phyloP scores from a whole-genome alignment of 2,329 filamentous ascomycete species.

The Gyromitra esculenta region DNA sequence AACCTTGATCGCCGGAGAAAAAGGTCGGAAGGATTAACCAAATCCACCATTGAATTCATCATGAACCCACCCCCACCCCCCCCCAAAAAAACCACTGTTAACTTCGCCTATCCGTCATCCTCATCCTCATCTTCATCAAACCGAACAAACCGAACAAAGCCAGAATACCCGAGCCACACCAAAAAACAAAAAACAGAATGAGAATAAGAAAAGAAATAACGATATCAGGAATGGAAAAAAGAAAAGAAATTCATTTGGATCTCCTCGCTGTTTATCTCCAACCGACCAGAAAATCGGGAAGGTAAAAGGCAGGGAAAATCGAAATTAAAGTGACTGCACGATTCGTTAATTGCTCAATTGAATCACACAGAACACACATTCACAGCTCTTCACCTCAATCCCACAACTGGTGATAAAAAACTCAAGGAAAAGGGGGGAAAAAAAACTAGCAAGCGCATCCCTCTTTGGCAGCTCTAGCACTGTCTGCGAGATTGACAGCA shows the following conservation, averaged over 20 bases:
- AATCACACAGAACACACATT: slow-evolving; percentile 16
- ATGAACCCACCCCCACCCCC: slow-evolving; percentile 72
- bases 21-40: slow-evolving; percentile 62
- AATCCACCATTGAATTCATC: slow-evolving; percentile 78
- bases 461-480: slow-evolving; percentile 82
- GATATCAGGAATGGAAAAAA: background rate
- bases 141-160: slow-evolving; percentile 16
- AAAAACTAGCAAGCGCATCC: slow-evolving; percentile 80
- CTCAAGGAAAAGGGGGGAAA: background rate
- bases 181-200: background rate
- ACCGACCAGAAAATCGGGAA: background rate
- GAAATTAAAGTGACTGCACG: slow-evolving; percentile 17
- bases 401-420: slow-evolving; percentile 6
- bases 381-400: slow-evolving; percentile 19
- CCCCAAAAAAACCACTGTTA: slow-evolving; percentile 66
- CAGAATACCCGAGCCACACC: slow-evolving; percentile 38
- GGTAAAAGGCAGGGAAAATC: slow-evolving; percentile 2
- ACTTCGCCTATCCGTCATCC: slow-evolving; percentile 53
- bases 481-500: slow-evolving; percentile 82
- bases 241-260: slow-evolving; percentile 26
- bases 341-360: slow-evolving; percentile 23
- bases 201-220: background rate
- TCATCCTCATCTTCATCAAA: background rate
- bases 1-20: slow-evolving; percentile 18
- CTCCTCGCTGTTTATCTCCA: slow-evolving; percentile 28